Evolutionary conservation across 2,329 filamentous ascomycete genomes (phyloP).

Genomic region (Tolypocladium paradoxum): DNA sequence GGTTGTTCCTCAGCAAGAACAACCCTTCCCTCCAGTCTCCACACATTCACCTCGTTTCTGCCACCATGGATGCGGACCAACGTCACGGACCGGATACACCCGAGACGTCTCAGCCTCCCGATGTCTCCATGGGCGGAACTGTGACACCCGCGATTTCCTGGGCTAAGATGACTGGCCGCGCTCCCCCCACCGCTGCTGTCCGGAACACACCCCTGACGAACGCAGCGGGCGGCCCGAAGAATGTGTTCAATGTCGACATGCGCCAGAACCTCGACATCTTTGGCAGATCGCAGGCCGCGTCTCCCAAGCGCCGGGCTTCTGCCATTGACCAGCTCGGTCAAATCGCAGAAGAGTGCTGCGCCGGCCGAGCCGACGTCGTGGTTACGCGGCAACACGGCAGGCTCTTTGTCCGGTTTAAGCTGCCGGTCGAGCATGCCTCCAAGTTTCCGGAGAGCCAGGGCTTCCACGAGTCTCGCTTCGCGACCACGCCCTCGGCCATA

Average conservation of each 20-base stretch:
- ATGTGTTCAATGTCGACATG: slow-evolving; percentile 23
- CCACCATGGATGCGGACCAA: no score
- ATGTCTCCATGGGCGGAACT: background rate
- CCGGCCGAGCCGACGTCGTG: slow-evolving; percentile 19
- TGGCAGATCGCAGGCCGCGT: slow-evolving; percentile 8
- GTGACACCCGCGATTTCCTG: slow-evolving; percentile 8
- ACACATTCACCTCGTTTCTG: background rate
- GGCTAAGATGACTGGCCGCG: slow-evolving; percentile 6
- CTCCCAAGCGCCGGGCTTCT: slow-evolving; percentile 2
- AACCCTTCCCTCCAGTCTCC: background rate
- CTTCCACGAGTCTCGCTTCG: slow-evolving; percentile 14
- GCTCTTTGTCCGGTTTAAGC: slow-evolving; percentile 27
- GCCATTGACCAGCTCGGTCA: slow-evolving; percentile 14
- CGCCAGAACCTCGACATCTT: slow-evolving; percentile 25
- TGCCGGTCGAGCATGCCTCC: slow-evolving; percentile 18
- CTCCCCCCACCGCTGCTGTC: background rate
- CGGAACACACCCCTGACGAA: slow-evolving; percentile 3
- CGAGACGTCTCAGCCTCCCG: background rate
- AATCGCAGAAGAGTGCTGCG: slow-evolving; percentile 15
- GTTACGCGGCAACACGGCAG: slow-evolving; percentile 16
- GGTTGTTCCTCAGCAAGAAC: background rate
- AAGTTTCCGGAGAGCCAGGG: slow-evolving; percentile 19
- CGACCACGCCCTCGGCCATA: slow-evolving; percentile 11
- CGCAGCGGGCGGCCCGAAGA: slow-evolving; percentile 3
- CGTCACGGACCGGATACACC: background rate